Base-by-base conservation (phyloP, 148 eudicot species). In the Fallopia convolvulus region DNA sequence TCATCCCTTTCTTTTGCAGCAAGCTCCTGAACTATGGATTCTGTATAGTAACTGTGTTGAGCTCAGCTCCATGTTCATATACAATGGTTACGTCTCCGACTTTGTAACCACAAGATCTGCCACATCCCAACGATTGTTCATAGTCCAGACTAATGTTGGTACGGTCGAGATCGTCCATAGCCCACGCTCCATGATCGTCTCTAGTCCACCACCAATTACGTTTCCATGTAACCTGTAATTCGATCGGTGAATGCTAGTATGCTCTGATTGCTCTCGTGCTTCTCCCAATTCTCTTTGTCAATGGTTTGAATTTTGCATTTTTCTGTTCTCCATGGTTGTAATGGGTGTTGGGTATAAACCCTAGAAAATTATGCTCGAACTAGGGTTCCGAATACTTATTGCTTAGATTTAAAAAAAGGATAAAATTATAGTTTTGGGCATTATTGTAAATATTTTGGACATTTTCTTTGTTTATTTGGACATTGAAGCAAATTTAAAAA, bases 1-100 rank as follows among this genome's bases (percentile, higher is more conserved):
- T 89, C 89, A 8, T 93, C 94, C 83, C 94, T 85, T 85, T 95
- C 99, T 86, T 91, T 95, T 55, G 97, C 97, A 13, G 99, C 97
- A 55, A 95, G 76, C 52, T 95, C 97, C 74, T 92, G 97, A 72
- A 95, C 86, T 50, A 92, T 83, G 42, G 99, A 97, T 80, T 92
- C 97, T 1, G 99, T 92, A 80, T 88, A 95, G 75, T 95, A 95
- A 79, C 99, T 7, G 97, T 84, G 81, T 93, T 85, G 12, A 95
- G 97, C 82, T 95, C 97, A 76, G 97, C 94, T 44, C 97, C 99
- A 70, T 92, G 97, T 80, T 95, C 97, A 72, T 88, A 89, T 17
- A 85, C 97, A 58, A 91, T 92, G 56, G 97, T 96, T 20, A 97
- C 97, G 76, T 91, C 99, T 42, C 94, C 97, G 63, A 97, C 93